A percentile compares a stretch with the other conserved stretches of the same genome.
Conservation (phyloP, 306 rosid species). For the Lotus japonicus region DNA sequence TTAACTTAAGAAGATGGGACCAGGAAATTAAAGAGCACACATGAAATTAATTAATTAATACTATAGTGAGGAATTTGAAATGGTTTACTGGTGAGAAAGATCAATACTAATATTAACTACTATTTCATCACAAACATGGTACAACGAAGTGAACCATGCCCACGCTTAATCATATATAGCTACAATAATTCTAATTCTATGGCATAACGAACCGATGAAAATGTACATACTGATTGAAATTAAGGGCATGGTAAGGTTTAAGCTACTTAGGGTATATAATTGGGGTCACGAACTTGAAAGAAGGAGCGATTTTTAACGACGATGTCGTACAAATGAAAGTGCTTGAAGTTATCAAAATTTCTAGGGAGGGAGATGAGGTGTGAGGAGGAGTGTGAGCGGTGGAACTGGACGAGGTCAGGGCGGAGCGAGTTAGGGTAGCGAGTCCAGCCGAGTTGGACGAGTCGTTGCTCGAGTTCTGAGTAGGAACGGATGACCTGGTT, state of each 20-base stretch:
- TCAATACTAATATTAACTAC: no score
- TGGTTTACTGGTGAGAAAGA: no score
- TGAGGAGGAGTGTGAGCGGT: slow-evolving; percentile 52
- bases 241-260: background rate
- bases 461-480: slow-evolving; percentile 60
- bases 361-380: slow-evolving; percentile 68
- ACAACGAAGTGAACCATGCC: no score
- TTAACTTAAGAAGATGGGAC: no score
- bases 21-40: no score
- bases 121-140: no score
- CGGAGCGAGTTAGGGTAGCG: slow-evolving; percentile 40
- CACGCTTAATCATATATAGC: no score
- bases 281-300: slow-evolving; percentile 69
- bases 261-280: background rate
- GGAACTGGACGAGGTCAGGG: slow-evolving; percentile 62
- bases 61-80: no score
- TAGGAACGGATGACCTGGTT: slow-evolving; percentile 57
- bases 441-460: slow-evolving; percentile 74
- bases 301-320: slow-evolving; percentile 66
- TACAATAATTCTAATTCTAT: no score
- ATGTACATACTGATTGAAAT: no score
- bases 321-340: slow-evolving; percentile 67
- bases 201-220: no score
- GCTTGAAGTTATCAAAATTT: slow-evolving; percentile 41
- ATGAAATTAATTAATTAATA: no score